phyloP scores from a whole-genome alignment of 148 eudicot species.

The Chenopodium album region DNA sequence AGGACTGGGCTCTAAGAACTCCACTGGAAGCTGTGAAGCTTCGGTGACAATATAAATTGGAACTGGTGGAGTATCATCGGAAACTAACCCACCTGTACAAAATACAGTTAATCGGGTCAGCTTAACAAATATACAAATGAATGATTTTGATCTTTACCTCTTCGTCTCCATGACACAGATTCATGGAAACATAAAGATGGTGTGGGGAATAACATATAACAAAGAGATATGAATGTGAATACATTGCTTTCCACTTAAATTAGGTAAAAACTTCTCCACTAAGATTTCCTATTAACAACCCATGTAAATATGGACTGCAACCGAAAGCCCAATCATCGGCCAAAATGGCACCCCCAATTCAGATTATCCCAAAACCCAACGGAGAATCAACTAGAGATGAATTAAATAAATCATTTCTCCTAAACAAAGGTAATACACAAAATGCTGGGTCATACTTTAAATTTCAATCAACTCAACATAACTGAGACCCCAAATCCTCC shows the following conservation, averaged over 20 bases:
- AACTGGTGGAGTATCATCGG: constrained; percentile 46
- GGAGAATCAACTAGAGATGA: not conserved
- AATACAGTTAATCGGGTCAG: constrained; percentile 5
- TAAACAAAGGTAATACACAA: not conserved
- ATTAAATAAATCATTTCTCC: not conserved
- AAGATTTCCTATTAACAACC: not conserved
- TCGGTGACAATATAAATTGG: constrained; percentile 81
- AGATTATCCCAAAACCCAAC: not conserved
- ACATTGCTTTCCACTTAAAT: not conserved
- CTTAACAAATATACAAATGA: not conserved
- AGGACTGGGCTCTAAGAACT: constrained; percentile 69
- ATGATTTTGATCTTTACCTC: not conserved
- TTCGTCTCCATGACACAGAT: not conserved
- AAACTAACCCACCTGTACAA: constrained; percentile 47
- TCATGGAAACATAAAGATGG: not conserved
- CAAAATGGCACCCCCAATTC: not conserved
- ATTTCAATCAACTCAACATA: not conserved
- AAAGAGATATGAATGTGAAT: too few relatives aligned
- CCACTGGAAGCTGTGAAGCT: constrained; percentile 80
- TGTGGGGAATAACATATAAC: too few relatives aligned
- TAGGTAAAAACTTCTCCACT: not conserved
- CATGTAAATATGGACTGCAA: not conserved
- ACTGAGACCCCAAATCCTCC: not conserved
- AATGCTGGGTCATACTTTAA: not conserved
- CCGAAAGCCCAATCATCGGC: not conserved